Evolutionary conservation across 1,139 yeast species (phyloP), one percentile per base, ranked within the genome.

Genomic region (Hanseniaspora uvarum): DNA sequence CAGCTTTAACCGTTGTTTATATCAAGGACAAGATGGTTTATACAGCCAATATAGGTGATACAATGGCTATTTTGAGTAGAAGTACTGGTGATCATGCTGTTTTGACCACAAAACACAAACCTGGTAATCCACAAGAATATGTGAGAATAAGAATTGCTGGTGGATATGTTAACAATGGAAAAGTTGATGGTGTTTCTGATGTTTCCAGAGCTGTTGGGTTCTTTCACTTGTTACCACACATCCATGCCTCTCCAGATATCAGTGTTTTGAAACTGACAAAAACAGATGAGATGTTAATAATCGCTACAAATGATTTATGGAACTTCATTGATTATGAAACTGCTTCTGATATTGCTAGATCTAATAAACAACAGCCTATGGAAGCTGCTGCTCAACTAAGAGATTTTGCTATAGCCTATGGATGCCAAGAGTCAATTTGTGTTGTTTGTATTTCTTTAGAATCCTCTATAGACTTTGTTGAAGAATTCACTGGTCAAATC

Each of bases 151-250:
- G 97, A 62, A 86, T 86, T 2, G 80, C 94, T 21, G 97, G 97
- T 52, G 97, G 97, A 1, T 83, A 78, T 64, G 95, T 92, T 18
- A 84, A 87, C 14, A 85, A 84, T 62, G 96, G 95, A 56, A 81
- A 82, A 56, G 75, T 92, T 49, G 96, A 89, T 66, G 94, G 94
- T 46, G 82, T 79, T 39, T 75, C 87, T 26, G 82, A 81, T 51
- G 85, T 88, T 40, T 86, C 96, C 1, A 77, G 98, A 61, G 95
- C 96, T 31, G 88, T 87, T 55, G 98, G 99, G 0, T 89, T 86
- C 65, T 83, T 84, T 66, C 84, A 86, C 60, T 74, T 83, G 61
- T 74, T 88, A 53, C 96, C 97, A 0, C 95, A 87, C 65, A 80
- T 94, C 33, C 87, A 86, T 63, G 86, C 95, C 0, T 89, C 88